Conservation (phyloP, 768 basidiomycete genomes). For the Suillus brevipes region DNA sequence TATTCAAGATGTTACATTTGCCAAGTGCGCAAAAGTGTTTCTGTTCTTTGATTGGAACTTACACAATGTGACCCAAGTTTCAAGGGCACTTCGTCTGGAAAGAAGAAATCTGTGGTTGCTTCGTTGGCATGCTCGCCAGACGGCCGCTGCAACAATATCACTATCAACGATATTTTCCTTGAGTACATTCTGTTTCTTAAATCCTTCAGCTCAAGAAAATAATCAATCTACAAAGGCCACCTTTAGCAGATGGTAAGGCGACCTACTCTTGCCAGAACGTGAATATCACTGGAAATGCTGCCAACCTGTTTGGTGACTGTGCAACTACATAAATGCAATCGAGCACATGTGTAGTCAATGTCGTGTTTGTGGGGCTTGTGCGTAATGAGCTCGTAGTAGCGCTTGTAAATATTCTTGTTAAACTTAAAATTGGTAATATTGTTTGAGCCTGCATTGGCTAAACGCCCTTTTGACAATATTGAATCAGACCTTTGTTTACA, state of each 20-base stretch:
- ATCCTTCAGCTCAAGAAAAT: background rate
- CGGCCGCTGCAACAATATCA: slow-evolving; percentile 45
- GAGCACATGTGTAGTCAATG: background rate
- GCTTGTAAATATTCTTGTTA: background rate
- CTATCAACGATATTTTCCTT: slow-evolving; percentile 45
- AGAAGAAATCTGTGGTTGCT: slow-evolving; percentile 39
- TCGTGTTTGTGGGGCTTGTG: background rate
- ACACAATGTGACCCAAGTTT: slow-evolving; percentile 29
- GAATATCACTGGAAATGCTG: slow-evolving; percentile 45
- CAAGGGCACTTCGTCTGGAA: slow-evolving; percentile 44
- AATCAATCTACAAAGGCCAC: slow-evolving; percentile 24
- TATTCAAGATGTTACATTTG: slow-evolving; percentile 44
- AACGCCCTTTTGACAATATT: background rate
- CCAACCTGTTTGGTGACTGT: slow-evolving; percentile 42
- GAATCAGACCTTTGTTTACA: background rate
- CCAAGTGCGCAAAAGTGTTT: slow-evolving; percentile 20
- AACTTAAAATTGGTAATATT: background rate
- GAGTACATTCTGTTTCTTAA: slow-evolving; percentile 35
- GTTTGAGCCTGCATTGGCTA: background rate
- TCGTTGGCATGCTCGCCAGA: slow-evolving; percentile 42
- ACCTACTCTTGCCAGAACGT: slow-evolving; percentile 56
- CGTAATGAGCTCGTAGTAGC: background rate
- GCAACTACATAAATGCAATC: slow-evolving; percentile 14
- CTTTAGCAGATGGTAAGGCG: slow-evolving; percentile 42
- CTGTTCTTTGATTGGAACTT: slow-evolving; percentile 13